Evolutionary conservation across 805 yeast genomes (phyloP).

Genomic region (Saccharomyces jurei): DNA sequence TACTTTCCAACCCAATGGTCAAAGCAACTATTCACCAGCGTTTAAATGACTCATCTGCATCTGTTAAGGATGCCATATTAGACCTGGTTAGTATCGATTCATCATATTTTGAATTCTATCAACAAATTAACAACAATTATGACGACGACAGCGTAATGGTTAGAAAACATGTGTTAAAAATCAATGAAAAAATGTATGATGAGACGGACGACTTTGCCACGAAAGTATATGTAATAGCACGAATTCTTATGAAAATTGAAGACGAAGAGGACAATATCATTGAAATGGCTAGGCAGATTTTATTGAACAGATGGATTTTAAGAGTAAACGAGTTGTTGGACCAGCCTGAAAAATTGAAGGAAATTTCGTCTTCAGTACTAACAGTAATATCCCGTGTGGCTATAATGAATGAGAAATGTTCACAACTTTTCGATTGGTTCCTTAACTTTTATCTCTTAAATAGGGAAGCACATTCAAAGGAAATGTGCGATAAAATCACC

Average conservation of each 20-base stretch:
- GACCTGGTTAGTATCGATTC: constrained; percentile 47
- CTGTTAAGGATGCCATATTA: constrained; percentile 68
- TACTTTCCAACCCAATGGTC: constrained; percentile 44
- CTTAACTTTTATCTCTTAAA: constrained; percentile 38
- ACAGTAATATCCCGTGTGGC: constrained; percentile 36
- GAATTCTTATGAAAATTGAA: constrained; percentile 46
- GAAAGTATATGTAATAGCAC: constrained; percentile 40
- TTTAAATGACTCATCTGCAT: constrained; percentile 54
- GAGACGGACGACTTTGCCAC: constrained; percentile 26
- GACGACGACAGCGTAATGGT: constrained; percentile 58
- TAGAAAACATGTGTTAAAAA: constrained; percentile 50
- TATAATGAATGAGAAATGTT: constrained; percentile 32
- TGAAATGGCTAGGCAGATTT: constrained; percentile 33
- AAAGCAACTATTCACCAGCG: constrained; percentile 44
- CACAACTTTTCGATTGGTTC: constrained; percentile 41
- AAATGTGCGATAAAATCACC: constrained; percentile 5
- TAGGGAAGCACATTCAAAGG: constrained; percentile 14
- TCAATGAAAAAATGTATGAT: constrained; percentile 42
- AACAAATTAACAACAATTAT: constrained; percentile 36
- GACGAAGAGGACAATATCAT: constrained; percentile 61
- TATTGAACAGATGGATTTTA: constrained; percentile 35
- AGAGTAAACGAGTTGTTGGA: constrained; percentile 4
- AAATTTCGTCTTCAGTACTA: constrained; percentile 7
- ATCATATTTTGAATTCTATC: constrained; percentile 37
- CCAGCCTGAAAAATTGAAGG: constrained; percentile 8